A percentile compares a stretch with the other conserved stretches of the same genome.
Evolutionary conservation across 2,329 filamentous ascomycete species (phyloP).

Genomic region (Tolypocladium tundrense): DNA sequence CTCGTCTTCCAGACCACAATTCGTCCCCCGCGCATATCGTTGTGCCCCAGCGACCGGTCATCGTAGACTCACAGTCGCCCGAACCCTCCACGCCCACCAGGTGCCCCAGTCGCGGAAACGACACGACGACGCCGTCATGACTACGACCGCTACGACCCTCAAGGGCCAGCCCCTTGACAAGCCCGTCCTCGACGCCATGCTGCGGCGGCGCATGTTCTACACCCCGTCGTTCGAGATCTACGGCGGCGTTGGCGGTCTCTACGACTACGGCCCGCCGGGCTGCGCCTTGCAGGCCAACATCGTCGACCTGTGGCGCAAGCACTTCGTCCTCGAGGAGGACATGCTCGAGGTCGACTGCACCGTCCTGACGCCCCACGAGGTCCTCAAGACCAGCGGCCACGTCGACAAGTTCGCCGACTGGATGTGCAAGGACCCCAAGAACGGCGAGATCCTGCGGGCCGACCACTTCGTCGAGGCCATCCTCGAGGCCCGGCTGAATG

Average conservation of each 20-base stretch:
- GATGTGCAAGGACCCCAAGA: constrained; percentile 99
- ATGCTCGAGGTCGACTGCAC: constrained; percentile 95
- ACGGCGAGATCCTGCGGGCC: constrained; percentile 88
- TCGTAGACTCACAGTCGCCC: constrained; percentile 19
- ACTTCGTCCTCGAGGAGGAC: constrained; percentile 86
- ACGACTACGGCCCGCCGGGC: constrained; percentile 87
- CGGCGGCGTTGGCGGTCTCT: constrained; percentile 77
- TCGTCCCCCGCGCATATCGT: constrained; percentile 5
- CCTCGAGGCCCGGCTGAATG: constrained; percentile 76
- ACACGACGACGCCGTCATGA: constrained; percentile 25
- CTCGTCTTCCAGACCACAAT: constrained; percentile 3
- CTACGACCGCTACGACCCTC: constrained; percentile 57
- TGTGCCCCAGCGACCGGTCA: constrained; percentile 9
- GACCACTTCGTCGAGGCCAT: constrained; percentile 96
- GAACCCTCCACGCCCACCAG: constrained; percentile 18
- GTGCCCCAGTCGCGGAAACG: constrained; percentile 14
- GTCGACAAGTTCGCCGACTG: constrained; percentile 97
- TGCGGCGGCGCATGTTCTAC: constrained; percentile 85
- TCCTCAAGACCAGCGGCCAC: constrained; percentile 92
- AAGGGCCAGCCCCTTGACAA: constrained; percentile 88
- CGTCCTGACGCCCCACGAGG: constrained; percentile 83
- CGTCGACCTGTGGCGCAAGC: constrained; percentile 81
- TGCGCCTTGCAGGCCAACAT: constrained; percentile 81
- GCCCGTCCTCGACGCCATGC: constrained; percentile 68
- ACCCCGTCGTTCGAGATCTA: constrained; percentile 96